Evolutionary conservation across 306 rosid species (phyloP), one percentile per base, ranked within the genome.

Genomic region (Corylus americana): DNA sequence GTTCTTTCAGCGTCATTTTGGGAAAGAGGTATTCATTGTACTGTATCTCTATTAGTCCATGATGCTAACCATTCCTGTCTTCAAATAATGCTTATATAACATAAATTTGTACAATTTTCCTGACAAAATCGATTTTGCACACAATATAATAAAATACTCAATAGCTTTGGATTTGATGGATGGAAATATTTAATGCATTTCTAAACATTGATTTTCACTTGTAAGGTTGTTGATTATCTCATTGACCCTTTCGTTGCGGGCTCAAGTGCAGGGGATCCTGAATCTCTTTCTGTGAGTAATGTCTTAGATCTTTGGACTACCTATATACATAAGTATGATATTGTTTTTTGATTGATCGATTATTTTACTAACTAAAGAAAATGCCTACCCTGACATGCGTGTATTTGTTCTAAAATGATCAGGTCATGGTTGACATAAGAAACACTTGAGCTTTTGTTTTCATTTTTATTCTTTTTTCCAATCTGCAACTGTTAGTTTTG

Each of bases 1-100:
- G 16, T 94, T 94, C 90, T 94, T 92, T 84, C 84, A 90, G 77
- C 97, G 97, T 72, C 98, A 94, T 87, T 94, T 94, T 88, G 98
- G 97, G 70, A 84, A 86, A 87, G 98, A 94, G 97, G 98, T 94
- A 89, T 13, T 37, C 13, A 64, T 73, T 63, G 75, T 67, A 58
- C 47, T 71, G 63, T 61, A n/a, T 53, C 66, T 59, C 61, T 39
- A 0, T 83, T 74, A 71, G 59, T 68, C 31, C 3, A 66, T 74
- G 47, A 62, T 11, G 61, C 51, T 39, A 18, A 50, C 71, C 39
- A 83, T 76, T 81, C 74, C 70, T 7, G 35, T 47, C 39, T 74
- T 74, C 72, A 66, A 76, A 39, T 63, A 22, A 53, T 81, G 72
- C 70, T 77, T 77, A 72, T 29, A 7, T 49, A 31, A 78, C 64